Evolutionary conservation across 2,329 filamentous ascomycete genomes (phyloP), one percentile per base, ranked within the genome.

Genomic region (Fusarium sp.): DNA sequence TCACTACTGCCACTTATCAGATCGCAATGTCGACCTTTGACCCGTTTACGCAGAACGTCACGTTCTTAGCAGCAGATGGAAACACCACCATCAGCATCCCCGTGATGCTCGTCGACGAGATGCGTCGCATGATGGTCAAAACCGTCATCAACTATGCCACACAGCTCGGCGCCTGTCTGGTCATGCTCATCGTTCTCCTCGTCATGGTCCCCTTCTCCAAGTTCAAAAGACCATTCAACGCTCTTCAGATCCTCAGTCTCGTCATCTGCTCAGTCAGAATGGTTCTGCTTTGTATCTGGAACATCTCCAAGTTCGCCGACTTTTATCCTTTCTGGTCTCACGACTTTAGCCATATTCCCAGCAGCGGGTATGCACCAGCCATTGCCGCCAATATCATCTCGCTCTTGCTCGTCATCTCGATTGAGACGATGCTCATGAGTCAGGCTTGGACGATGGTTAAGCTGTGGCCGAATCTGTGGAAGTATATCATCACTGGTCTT

Each of bases 121-220:
- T 80, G 57, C 81, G 80, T 69, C 71, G 76, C 30, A 78, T 79
- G 36, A 78, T 80, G 45, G 68, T 81, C 71, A 82, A 80, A 75
- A 80, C 83, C 32, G 80, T 79, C 79, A 90, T 93, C 84, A 92
- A 91, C 82, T 94, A 92, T 79, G 91, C 89, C 59, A 83, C 88
- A 24, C 93, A 96, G 80, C 86, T 95, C 58, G 94, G 94, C 36
- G 89, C 92, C 30, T 89, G 89, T 52, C 73, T 91, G 65, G 82
- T 92, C 68, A 88, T 94, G 77, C 84, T 95, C 24, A 75, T 92
- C 48, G 85, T 93, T 36, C 84, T 95, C 6, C 82, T 94, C 17
- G 78, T 92, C 66, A 87, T 95, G 80, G 95, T 93, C 1, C 89
- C 89, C 26, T 80, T 85, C 0, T 85, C 89, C 73, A 94, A 94